Conservation (phyloP, 2,329 filamentous ascomycete species). For the Colletotrichum lentis region DNA sequence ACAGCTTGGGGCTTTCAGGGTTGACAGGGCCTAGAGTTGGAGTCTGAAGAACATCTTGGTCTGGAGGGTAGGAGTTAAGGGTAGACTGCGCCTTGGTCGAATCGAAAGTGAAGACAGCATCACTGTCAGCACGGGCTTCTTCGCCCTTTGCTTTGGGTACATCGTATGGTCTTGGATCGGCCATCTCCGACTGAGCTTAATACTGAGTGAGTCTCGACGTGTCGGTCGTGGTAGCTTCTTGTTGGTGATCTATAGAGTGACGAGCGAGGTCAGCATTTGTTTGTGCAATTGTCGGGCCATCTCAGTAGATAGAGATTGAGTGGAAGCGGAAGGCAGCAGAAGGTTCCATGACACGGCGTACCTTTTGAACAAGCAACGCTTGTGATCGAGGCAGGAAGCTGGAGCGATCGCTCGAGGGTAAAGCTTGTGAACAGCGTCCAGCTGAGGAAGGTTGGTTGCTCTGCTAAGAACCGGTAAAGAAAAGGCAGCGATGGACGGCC, state of each 20-base stretch:
- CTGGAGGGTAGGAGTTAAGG: constrained; percentile 53
- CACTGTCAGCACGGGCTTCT: constrained; percentile 53
- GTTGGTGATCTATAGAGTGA: background rate
- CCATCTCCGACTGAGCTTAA: constrained; percentile 44
- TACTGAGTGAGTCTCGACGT: background rate
- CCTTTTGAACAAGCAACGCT: background rate
- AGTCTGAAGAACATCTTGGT: constrained; percentile 57
- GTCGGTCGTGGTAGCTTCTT: background rate
- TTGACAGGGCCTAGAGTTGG: constrained; percentile 58
- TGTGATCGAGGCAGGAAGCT: background rate
- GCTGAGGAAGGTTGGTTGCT: background rate
- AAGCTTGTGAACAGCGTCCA: background rate
- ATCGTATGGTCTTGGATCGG: constrained; percentile 40
- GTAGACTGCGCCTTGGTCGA: constrained; percentile 51
- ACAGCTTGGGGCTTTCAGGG: constrained; percentile 66
- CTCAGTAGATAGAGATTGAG: background rate
- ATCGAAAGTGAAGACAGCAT: constrained; percentile 54
- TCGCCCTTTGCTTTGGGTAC: constrained; percentile 51
- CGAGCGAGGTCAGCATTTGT: background rate
- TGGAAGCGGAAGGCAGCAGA: background rate
- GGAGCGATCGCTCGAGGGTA: background rate
- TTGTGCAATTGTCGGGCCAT: background rate
- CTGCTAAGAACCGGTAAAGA: background rate
- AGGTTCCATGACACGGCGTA: background rate
- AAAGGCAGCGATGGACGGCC: background rate